These are phyloP conservation scores for Aspergillus steynii DNA, from an alignment of 495 filamentous ascomycete genomes.

Conservation along the genomic window DNA sequence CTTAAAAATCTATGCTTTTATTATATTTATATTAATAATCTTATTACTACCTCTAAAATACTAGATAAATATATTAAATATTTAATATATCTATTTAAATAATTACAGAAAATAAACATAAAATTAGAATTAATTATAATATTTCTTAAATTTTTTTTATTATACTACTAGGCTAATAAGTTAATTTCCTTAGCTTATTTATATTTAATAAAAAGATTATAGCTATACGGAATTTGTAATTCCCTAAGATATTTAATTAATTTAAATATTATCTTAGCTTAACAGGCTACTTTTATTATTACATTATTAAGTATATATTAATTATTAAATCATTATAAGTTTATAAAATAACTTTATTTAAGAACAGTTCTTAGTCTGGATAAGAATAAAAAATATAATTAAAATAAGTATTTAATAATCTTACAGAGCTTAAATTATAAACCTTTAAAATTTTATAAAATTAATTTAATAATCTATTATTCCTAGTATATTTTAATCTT, in stretches of 20 bases:
- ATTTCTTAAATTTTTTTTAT: neutral
- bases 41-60: neutral
- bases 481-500: neutral
- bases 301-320: constrained; percentile 3
- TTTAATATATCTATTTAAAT: neutral
- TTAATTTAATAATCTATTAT: neutral
- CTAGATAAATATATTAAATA: neutral
- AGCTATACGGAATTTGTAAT: neutral
- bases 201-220: neutral
- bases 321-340: neutral
- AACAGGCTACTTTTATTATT: constrained; percentile 3
- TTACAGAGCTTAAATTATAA: neutral
- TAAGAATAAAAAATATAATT: neutral
- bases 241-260: neutral
- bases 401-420: neutral
- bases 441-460: neutral
- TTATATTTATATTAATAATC: constrained; percentile 12
- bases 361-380: neutral
- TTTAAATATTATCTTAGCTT: neutral
- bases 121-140: neutral
- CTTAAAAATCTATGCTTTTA: neutral
- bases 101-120: neutral
- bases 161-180: neutral
- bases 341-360: neutral
- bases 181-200: neutral